These are phyloP conservation scores for Hygrophoropsis aurantiaca DNA, from an alignment of 768 basidiomycete genomes.

Conservation along the genomic window DNA sequence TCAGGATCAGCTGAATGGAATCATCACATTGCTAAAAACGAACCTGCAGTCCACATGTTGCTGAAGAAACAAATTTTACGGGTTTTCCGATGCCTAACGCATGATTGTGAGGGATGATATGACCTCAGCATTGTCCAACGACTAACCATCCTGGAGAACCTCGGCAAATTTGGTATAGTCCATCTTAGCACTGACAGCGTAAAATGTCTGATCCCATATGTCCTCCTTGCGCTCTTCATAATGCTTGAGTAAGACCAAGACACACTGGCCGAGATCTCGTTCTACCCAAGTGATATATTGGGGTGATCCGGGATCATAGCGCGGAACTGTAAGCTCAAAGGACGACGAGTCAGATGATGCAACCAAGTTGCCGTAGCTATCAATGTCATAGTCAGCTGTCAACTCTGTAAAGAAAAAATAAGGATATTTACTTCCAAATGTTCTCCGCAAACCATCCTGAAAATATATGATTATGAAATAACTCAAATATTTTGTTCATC, in stretches of 20 bases:
- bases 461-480: background rate
- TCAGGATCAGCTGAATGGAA: background rate
- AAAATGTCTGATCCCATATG: conserved; percentile 22
- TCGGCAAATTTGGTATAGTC: conserved; percentile 13
- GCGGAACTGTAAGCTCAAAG: conserved; percentile 19
- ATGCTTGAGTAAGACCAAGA: conserved; percentile 20
- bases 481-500: too few relatives aligned
- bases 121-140: background rate
- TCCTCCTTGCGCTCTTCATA: conserved; percentile 17
- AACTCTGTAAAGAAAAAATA: background rate
- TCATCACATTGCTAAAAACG: background rate
- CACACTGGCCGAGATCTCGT: conserved; percentile 21
- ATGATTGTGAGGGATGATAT: background rate
- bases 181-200: conserved; percentile 22
- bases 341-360: conserved; percentile 8
- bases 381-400: background rate
- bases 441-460: conserved; percentile 27
- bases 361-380: conserved; percentile 10
- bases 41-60: conserved; percentile 17
- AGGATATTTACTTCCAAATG: conserved; percentile 15
- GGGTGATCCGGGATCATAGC: conserved; percentile 13
- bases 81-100: conserved; percentile 23
- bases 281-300: conserved; percentile 24
- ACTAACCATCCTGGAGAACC: conserved; percentile 16
- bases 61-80: conserved; percentile 20